These are phyloP conservation scores for Eleusine indica DNA, from an alignment of 176 grass and related monocot species.

Conservation along the genomic window DNA sequence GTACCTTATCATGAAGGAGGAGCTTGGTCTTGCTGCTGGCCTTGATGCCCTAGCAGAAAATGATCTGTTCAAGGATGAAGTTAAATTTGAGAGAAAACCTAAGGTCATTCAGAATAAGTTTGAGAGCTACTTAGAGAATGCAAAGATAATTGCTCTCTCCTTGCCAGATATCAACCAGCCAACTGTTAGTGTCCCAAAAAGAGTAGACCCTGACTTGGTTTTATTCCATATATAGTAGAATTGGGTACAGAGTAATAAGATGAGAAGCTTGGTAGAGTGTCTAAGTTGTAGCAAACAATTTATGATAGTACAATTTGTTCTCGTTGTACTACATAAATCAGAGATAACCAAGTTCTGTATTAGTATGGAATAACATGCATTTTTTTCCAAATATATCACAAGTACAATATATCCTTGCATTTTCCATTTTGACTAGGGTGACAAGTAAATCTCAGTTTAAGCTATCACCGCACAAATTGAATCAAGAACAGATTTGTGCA, in stretches of 20 bases:
- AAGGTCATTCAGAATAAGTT: conserved; percentile 17
- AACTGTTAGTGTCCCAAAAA: conserved; percentile 41
- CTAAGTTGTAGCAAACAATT: background rate
- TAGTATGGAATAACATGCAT: background rate
- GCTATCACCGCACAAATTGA: no score
- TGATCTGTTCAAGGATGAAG: background rate
- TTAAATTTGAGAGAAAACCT: conserved; percentile 10
- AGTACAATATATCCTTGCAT: no score
- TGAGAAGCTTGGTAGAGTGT: background rate
- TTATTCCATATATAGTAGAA: conserved; percentile 53
- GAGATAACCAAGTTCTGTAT: background rate
- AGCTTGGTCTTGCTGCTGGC: conserved; percentile 5
- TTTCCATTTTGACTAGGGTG: no score
- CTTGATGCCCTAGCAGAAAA: background rate
- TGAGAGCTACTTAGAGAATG: conserved; percentile 52
- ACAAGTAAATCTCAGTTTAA: no score
- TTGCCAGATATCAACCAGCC: conserved; percentile 38
- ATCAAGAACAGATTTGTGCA: no score
- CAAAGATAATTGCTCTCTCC: conserved; percentile 46
- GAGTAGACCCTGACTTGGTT: conserved; percentile 47
- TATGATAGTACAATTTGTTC: background rate
- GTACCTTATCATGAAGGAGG: conserved; percentile 44
- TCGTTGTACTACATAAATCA: background rate
- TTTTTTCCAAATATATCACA: background rate
- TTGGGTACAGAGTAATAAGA: background rate